Percentiles rank a stretch among this genome's conserved stretches.
phyloP scores from a whole-genome alignment of 1,284 basidiomycete genomes.

The Cutaneotrichosporon cavernicola region DNA sequence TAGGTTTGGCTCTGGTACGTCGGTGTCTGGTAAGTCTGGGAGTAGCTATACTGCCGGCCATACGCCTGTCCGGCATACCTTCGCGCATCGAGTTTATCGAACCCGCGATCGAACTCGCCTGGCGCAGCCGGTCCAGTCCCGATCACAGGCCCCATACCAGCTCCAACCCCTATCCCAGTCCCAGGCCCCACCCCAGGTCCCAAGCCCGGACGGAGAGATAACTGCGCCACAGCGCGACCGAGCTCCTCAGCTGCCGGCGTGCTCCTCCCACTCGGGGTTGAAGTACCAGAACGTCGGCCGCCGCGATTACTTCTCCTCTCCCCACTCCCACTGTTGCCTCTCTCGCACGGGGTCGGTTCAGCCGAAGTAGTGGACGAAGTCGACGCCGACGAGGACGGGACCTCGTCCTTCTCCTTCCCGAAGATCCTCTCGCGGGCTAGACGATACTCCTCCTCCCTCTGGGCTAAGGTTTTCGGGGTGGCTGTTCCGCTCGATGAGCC shows the following conservation, averaged over 20 bases:
- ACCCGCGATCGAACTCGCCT: constrained; percentile 4
- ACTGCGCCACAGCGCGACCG: constrained; percentile 16
- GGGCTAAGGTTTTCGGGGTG: constrained; percentile 25
- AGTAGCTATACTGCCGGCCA: not conserved
- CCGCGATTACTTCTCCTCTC: not conserved
- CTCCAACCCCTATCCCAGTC: not conserved
- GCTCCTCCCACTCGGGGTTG: constrained; percentile 4
- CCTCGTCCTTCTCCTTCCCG: constrained; percentile 13
- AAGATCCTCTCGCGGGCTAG: constrained; percentile 29
- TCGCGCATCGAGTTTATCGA: constrained; percentile 1
- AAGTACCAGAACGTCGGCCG: constrained; percentile 4
- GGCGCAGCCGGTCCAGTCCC: not conserved
- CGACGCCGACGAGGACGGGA: not conserved
- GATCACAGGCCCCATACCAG: not conserved
- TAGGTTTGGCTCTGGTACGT: not conserved
- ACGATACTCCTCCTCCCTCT: constrained; percentile 30
- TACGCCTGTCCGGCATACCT: not conserved
- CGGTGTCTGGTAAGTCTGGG: not conserved
- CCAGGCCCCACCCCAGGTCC: not conserved
- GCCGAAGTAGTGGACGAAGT: not conserved
- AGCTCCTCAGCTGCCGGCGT: constrained; percentile 16
- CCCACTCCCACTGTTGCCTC: not conserved
- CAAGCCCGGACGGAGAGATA: not conserved
- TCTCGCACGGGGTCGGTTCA: not conserved
- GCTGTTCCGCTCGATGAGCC: constrained; percentile 14